Conservation (phyloP, 163 green algal genomes). For the Volvox carteri region DNA sequence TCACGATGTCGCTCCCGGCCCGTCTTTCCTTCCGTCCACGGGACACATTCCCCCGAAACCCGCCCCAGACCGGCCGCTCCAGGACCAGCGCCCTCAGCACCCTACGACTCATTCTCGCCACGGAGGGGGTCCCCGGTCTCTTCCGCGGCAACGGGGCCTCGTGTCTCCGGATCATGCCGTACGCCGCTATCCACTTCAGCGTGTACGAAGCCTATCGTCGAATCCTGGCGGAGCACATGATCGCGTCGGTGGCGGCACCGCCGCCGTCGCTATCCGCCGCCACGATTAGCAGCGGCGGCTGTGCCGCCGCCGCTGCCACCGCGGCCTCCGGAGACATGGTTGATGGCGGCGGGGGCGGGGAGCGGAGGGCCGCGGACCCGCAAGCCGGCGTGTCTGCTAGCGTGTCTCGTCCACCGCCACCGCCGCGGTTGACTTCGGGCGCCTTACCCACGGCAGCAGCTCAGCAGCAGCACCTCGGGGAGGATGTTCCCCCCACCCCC, state of each 20-base stretch:
- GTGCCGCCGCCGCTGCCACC: not conserved
- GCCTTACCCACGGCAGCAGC: not conserved
- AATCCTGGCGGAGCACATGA: constrained; percentile 59
- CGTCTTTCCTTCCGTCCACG: no score
- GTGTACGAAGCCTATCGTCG: constrained; percentile 85
- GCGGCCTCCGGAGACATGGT: not conserved
- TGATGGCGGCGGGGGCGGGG: not conserved
- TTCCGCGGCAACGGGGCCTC: constrained; percentile 90
- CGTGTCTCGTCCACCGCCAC: not conserved
- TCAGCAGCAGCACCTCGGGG: not conserved
- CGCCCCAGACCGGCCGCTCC: constrained; percentile 59
- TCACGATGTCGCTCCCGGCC: no score
- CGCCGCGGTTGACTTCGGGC: not conserved
- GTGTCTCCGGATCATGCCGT: constrained; percentile 91
- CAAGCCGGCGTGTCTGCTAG: not conserved
- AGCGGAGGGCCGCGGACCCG: no score
- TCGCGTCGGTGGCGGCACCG: not conserved
- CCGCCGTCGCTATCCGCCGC: not conserved
- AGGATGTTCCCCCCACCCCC: not conserved
- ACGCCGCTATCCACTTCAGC: constrained; percentile 89
- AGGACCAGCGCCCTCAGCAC: constrained; percentile 53
- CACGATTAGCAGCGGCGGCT: not conserved
- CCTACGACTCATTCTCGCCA: constrained; percentile 65
- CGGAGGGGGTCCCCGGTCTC: constrained; percentile 73
- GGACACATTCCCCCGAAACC: no score